Percentiles rank a stretch among this genome's conserved stretches.
phyloP scores from a whole-genome alignment of 345 rosid genomes.

The Aquilaria sinensis region DNA sequence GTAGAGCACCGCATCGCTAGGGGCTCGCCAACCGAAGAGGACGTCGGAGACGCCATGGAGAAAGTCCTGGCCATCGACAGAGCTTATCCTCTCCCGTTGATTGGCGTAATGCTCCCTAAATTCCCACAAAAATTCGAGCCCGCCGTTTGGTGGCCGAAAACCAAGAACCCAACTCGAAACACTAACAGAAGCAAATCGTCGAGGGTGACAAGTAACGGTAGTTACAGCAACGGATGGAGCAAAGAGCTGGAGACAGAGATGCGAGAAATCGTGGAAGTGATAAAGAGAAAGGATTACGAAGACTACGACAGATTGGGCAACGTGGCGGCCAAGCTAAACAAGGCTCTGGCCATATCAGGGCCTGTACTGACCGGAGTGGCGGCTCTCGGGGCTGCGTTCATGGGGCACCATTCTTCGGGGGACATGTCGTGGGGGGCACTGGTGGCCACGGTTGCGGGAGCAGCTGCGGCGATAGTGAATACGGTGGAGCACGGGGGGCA shows the following conservation, averaged over 20 bases:
- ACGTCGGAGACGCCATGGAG: slow-evolving; percentile 37
- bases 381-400: slow-evolving; percentile 32
- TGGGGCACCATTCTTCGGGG: slow-evolving; percentile 7
- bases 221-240: slow-evolving; percentile 34
- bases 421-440: slow-evolving; percentile 17
- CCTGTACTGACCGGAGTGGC: slow-evolving; percentile 41
- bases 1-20: slow-evolving; percentile 22
- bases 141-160: slow-evolving; percentile 46
- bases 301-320: slow-evolving; percentile 37
- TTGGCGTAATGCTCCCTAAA: slow-evolving; percentile 44
- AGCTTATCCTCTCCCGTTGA: slow-evolving; percentile 54
- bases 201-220: not conserved
- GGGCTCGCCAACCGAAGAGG: slow-evolving; percentile 18
- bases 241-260: slow-evolving; percentile 34
- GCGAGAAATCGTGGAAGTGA: slow-evolving; percentile 22
- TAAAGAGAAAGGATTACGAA: slow-evolving; percentile 35
- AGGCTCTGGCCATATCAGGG: slow-evolving; percentile 34
- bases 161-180: not conserved
- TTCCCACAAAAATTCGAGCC: slow-evolving; percentile 41
- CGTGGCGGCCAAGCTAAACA: slow-evolving; percentile 33
- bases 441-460: slow-evolving; percentile 33
- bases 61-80: slow-evolving; percentile 41
- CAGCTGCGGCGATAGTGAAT: slow-evolving; percentile 31
- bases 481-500: slow-evolving; percentile 43
- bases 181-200: slow-evolving; percentile 2